Evolutionary conservation across 108 stramenopile genomes (phyloP), one percentile per base, ranked within the genome.

Genomic region (Nitzschia inconspicua): DNA sequence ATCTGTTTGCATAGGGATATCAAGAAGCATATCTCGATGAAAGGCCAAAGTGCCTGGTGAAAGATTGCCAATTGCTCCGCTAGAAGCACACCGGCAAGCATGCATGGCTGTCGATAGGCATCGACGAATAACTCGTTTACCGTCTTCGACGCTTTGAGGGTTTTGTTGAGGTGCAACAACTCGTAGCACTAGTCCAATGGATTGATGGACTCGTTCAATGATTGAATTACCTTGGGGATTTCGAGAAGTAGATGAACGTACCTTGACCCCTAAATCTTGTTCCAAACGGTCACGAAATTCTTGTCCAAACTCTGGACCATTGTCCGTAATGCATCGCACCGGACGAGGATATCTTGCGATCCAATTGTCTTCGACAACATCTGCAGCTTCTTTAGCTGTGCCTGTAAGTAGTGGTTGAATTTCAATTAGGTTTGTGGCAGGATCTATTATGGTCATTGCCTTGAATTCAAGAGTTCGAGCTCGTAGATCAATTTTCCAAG

Each of bases 151-250:
- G 29, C 49, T 54, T n/a, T 47, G 18, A 26, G 75, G 62, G 10
- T 57, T 57, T 22, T 65, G 10, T 26, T 6, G n/a, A 37, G 65
- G 60, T n/a, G 67, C 0, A 13, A 67, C 0, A 14, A 60, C 42
- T 2, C 77, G 44, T 1, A 83, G 28, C 4, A 57, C 43, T 25
- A 70, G 52, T 0, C 44, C 68, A 18, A 79, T 49, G 0, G 63
- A 53, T 42, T 62, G 70, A 44, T 83, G 74, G 25, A 78, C 50
- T 19, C 75, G 26, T 65, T 83, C 71, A 18, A 70, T 67, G 2
- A 78, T 35, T 2, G 77, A 46, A 23, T 83, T 75, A 0, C 57
- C 59, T 47, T 61, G 60, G 11, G 82, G 77, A 57, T 75, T 82
- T 28, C 61, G 59, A 0, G 58, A 44, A 6, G 75, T 74, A 0